A percentile compares a stretch with the other conserved stretches of the same genome.
phyloP scores from a whole-genome alignment of 139 green algal genomes.

The Volvox reticuliferus region DNA sequence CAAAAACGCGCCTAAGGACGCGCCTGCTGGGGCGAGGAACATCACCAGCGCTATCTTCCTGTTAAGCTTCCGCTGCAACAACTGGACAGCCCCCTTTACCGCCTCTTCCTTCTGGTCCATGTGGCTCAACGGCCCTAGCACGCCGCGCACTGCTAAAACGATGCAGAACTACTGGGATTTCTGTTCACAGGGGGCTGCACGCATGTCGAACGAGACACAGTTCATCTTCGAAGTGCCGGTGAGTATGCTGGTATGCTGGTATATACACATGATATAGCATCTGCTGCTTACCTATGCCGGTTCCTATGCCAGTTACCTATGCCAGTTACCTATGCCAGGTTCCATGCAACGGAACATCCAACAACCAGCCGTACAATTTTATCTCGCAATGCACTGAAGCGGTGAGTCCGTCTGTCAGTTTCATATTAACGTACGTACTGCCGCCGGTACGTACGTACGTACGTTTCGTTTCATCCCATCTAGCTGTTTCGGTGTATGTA shows the following conservation, averaged over 20 bases:
- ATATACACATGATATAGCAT: too few species aligned
- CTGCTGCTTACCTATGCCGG: too few species aligned
- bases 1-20: not conserved
- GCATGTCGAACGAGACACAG: not conserved
- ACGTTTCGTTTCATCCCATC: too few species aligned
- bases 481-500: too few species aligned
- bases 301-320: too few species aligned
- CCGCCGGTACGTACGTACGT: too few species aligned
- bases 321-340: constrained; percentile 16
- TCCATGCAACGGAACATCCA: not conserved
- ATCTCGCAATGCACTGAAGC: not conserved
- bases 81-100: too few species aligned
- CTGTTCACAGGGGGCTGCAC: not conserved
- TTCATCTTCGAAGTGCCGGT: not conserved
- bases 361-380: not conserved
- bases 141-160: not conserved
- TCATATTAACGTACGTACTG: too few species aligned
- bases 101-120: not conserved
- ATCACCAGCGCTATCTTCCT: constrained; percentile 1
- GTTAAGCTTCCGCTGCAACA: not conserved
- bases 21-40: not conserved
- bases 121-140: not conserved
- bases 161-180: constrained; percentile 16
- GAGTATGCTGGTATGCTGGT: not conserved
- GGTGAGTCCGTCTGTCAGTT: not conserved